Percentiles rank a stretch among this genome's conserved stretches.
phyloP scores from a whole-genome alignment of 352 stramenopile genomes.

The Salisapilia sapeloensis region DNA sequence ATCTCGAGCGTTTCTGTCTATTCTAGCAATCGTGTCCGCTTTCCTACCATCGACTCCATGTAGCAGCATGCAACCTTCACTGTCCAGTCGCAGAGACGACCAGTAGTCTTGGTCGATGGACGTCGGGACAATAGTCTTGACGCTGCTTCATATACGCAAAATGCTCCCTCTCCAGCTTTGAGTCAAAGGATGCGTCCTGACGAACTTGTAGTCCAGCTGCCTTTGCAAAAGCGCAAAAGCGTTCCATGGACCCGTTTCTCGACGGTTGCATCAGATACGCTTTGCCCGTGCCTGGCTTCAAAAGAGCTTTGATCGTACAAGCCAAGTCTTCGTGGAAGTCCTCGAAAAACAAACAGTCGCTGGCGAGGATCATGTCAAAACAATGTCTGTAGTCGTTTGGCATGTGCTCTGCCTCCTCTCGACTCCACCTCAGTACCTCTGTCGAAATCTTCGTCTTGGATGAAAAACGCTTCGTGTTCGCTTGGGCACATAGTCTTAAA shows the following conservation, averaged over 20 bases:
- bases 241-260: slow-evolving; percentile 57
- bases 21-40: too few species aligned
- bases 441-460: slow-evolving; percentile 6
- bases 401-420: slow-evolving; percentile 11
- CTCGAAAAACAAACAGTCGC: slow-evolving; percentile 80
- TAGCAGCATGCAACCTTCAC: too few species aligned
- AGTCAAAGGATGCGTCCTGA: too few species aligned
- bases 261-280: slow-evolving; percentile 65
- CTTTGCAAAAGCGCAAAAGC: slow-evolving; percentile 35
- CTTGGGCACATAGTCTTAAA: slow-evolving; percentile 33
- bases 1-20: too few species aligned
- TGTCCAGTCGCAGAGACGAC: too few species aligned
- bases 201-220: slow-evolving; percentile 15
- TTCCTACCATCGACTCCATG: too few species aligned
- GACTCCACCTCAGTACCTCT: slow-evolving; percentile 58
- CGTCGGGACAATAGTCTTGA: too few species aligned
- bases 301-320: slow-evolving; percentile 37
- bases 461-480: slow-evolving; percentile 17
- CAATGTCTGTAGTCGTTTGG: slow-evolving; percentile 13
- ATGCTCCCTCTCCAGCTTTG: too few species aligned
- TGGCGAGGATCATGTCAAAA: slow-evolving; percentile 69
- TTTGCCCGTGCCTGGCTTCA: slow-evolving; percentile 16
- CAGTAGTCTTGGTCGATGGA: too few species aligned
- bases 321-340: slow-evolving; percentile 66
- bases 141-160: too few species aligned